Conservation (phyloP, 352 stramenopile species). For the Pythium aristosporum region DNA sequence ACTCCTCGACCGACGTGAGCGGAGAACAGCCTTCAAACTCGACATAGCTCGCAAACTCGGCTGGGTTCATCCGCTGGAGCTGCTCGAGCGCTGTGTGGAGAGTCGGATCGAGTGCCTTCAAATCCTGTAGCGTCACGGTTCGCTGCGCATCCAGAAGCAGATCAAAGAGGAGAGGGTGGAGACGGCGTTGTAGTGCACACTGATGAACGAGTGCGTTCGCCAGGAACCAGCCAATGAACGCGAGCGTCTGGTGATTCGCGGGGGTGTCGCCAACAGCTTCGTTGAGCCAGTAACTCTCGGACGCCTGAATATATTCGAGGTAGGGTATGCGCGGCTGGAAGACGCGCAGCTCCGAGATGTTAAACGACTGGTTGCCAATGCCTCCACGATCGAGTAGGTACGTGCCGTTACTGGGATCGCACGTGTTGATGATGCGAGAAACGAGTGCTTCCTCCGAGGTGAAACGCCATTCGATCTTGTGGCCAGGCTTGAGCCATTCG, state of each 20-base stretch:
- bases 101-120: slow-evolving; percentile 41
- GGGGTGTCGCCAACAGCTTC: slow-evolving; percentile 33
- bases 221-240: slow-evolving; percentile 67
- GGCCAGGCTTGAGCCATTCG: slow-evolving; percentile 27
- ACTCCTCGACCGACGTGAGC: slow-evolving; percentile 41
- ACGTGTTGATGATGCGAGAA: slow-evolving; percentile 50
- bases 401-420: slow-evolving; percentile 27
- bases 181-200: slow-evolving; percentile 23
- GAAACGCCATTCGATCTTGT: slow-evolving; percentile 42
- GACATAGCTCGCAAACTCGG: slow-evolving; percentile 52
- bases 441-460: slow-evolving; percentile 32
- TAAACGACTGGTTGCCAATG: slow-evolving; percentile 38
- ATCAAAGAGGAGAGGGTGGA: slow-evolving; percentile 54
- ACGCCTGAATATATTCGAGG: slow-evolving; percentile 60
- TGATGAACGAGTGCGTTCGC: slow-evolving; percentile 50
- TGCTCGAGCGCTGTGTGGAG: slow-evolving; percentile 45
- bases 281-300: slow-evolving; percentile 68
- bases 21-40: slow-evolving; percentile 50
- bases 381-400: slow-evolving; percentile 51
- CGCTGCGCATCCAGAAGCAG: slow-evolving; percentile 39
- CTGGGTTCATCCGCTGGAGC: slow-evolving; percentile 45
- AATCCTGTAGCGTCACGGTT: slow-evolving; percentile 42
- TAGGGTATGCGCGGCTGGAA: slow-evolving; percentile 38
- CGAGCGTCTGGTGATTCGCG: slow-evolving; percentile 35
- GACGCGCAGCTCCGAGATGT: slow-evolving; percentile 38